Conservation (phyloP, 2,329 filamentous ascomycete species). For the Colletotrichum sp. region DNA sequence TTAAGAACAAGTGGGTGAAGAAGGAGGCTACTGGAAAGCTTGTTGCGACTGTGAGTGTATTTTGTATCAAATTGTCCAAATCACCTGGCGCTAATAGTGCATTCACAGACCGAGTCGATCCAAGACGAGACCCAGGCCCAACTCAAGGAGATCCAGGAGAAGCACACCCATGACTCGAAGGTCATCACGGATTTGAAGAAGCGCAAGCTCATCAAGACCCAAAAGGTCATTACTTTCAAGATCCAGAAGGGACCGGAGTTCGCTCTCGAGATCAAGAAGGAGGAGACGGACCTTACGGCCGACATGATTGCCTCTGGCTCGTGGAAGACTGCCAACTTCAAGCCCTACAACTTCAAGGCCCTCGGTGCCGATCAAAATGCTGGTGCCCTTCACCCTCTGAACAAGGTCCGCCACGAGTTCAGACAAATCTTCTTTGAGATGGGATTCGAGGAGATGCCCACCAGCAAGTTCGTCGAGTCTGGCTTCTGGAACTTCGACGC, state of each 20-base stretch:
- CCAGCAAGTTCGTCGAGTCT: conserved; percentile 90
- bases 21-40: conserved; percentile 65
- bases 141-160: conserved; percentile 74
- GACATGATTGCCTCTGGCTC: conserved; percentile 89
- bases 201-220: conserved; percentile 83
- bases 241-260: conserved; percentile 88
- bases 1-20: conserved; percentile 78
- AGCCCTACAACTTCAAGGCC: conserved; percentile 81
- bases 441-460: conserved; percentile 98
- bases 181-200: conserved; percentile 84
- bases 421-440: conserved; percentile 99
- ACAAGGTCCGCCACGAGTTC: conserved; percentile 96
- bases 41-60: conserved; percentile 50
- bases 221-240: conserved; percentile 85
- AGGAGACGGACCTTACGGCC: conserved; percentile 92
- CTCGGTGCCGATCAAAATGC: conserved; percentile 66
- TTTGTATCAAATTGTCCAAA: background rate
- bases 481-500: conserved; percentile 76
- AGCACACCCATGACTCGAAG: conserved; percentile 76
- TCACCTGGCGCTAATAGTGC: conserved; percentile 2
- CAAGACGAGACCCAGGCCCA: conserved; percentile 80
- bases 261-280: conserved; percentile 84
- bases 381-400: conserved; percentile 73
- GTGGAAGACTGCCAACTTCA: conserved; percentile 94
- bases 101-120: conserved; percentile 69